Conservation (phyloP, 495 filamentous ascomycete genomes). For the Xylaria scruposa region DNA sequence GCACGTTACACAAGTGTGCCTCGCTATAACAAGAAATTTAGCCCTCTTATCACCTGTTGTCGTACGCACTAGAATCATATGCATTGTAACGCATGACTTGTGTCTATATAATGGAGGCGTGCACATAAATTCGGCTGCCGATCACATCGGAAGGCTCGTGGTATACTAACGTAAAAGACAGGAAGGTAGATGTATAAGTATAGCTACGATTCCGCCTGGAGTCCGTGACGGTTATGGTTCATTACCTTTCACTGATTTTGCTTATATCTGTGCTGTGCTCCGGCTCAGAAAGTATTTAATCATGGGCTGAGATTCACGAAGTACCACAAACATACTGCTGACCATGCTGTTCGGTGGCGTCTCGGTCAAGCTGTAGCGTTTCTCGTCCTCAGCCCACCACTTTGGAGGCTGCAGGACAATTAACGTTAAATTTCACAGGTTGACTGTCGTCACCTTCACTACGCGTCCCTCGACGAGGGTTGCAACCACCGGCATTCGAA, state of each 20-base stretch:
- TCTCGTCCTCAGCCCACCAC: neutral
- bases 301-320: neutral
- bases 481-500: neutral
- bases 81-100: neutral
- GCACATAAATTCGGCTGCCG: neutral
- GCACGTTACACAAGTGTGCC: slow-evolving; percentile 2
- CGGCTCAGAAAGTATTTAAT: neutral
- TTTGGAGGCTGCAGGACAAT: neutral
- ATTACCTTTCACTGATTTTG: neutral
- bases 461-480: slow-evolving; percentile 14
- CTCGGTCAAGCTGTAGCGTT: neutral
- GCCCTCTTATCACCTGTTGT: neutral
- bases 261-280: neutral
- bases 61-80: neutral
- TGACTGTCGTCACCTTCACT: slow-evolving; percentile 11
- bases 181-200: neutral
- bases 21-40: neutral
- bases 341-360: neutral
- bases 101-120: neutral
- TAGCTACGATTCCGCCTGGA: neutral
- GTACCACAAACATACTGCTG: neutral
- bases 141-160: neutral
- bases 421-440: slow-evolving; percentile 13
- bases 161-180: neutral
- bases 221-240: neutral